A percentile compares a stretch with the other conserved stretches of the same genome.
These are phyloP conservation scores for Leccinum boreale DNA, from an alignment of 768 basidiomycete species.

Conservation along the genomic window DNA sequence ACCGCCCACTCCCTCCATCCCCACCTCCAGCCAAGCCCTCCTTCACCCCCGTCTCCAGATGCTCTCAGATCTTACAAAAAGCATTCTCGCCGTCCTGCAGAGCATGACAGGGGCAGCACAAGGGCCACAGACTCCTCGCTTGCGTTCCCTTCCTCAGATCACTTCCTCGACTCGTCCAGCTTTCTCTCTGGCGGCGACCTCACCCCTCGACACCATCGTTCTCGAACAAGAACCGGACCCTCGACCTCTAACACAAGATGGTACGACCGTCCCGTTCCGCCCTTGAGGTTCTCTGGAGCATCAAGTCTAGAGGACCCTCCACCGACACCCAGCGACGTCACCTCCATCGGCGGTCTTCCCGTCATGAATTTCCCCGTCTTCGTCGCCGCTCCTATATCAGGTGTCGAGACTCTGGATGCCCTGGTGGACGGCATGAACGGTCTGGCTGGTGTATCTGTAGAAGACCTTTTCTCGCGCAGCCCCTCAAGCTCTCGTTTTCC, in stretches of 20 bases:
- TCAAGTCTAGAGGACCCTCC: slow-evolving; percentile 75
- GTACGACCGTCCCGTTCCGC: slow-evolving; percentile 45
- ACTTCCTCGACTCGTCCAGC: slow-evolving; percentile 25
- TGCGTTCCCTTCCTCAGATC: slow-evolving; percentile 26
- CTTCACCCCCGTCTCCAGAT: slow-evolving; percentile 27
- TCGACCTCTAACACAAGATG: slow-evolving; percentile 41
- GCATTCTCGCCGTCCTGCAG: slow-evolving; percentile 23
- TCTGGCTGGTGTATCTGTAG: slow-evolving; percentile 66
- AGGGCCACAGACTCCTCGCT: slow-evolving; percentile 24
- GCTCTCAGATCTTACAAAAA: slow-evolving; percentile 14
- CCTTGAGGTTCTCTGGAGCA: slow-evolving; percentile 62
- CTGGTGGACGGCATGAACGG: slow-evolving; percentile 90
- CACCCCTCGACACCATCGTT: slow-evolving; percentile 41
- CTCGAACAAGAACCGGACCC: slow-evolving; percentile 58
- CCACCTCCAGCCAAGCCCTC: slow-evolving; percentile 36
- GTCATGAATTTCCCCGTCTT: slow-evolving; percentile 57
- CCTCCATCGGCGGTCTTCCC: slow-evolving; percentile 13
- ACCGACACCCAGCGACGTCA: slow-evolving; percentile 59
- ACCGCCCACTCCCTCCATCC: slow-evolving; percentile 46
- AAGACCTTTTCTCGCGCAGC: slow-evolving; percentile 47
- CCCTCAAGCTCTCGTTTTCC: slow-evolving; percentile 51
- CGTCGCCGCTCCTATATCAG: slow-evolving; percentile 73
- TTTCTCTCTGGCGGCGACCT: slow-evolving; percentile 25
- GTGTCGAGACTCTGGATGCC: slow-evolving; percentile 86
- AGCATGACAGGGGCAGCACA: slow-evolving; percentile 26